A percentile compares a stretch with the other conserved stretches of the same genome.
phyloP scores from a whole-genome alignment of 2,329 filamentous ascomycete species.

The Diplocarpon mali region DNA sequence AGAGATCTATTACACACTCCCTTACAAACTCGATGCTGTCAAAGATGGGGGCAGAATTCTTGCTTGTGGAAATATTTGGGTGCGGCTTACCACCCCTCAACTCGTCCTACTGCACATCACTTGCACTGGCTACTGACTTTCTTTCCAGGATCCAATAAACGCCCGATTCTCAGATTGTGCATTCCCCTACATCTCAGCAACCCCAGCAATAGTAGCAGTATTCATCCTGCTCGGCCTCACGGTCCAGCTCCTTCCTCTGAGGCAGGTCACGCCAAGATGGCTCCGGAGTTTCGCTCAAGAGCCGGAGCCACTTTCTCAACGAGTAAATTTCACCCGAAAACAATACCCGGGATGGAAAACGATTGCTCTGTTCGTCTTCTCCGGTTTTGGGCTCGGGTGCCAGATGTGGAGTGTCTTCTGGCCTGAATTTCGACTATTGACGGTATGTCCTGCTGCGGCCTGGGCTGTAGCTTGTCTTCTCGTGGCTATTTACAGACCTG shows the following conservation, averaged over 20 bases:
- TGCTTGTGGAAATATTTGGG: constrained; percentile 7
- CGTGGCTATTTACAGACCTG: constrained; percentile 16
- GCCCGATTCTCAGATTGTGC: constrained; percentile 21
- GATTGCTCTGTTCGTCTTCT: constrained; percentile 29
- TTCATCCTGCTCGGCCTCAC: constrained; percentile 24
- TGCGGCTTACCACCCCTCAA: not conserved
- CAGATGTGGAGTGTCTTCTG: constrained; percentile 26
- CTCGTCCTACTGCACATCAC: not conserved
- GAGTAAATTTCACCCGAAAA: constrained; percentile 21
- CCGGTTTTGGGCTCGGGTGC: constrained; percentile 28
- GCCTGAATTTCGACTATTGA: constrained; percentile 30
- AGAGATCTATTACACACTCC: not conserved
- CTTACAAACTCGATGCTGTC: not conserved
- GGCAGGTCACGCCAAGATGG: constrained; percentile 35
- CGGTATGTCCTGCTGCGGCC: constrained; percentile 21
- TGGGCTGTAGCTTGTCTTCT: constrained; percentile 20
- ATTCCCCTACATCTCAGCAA: constrained; percentile 21
- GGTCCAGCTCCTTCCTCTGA: constrained; percentile 17
- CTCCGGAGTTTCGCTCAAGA: constrained; percentile 40
- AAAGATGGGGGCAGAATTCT: not conserved
- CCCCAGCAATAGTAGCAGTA: constrained; percentile 22
- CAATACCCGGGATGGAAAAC: constrained; percentile 24
- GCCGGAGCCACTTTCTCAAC: constrained; percentile 25
- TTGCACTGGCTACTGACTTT: not conserved
- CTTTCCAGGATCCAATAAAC: constrained; percentile 21